phyloP scores from a whole-genome alignment of 1,139 yeast genomes.

The Geotrichum cucujoidarum region DNA sequence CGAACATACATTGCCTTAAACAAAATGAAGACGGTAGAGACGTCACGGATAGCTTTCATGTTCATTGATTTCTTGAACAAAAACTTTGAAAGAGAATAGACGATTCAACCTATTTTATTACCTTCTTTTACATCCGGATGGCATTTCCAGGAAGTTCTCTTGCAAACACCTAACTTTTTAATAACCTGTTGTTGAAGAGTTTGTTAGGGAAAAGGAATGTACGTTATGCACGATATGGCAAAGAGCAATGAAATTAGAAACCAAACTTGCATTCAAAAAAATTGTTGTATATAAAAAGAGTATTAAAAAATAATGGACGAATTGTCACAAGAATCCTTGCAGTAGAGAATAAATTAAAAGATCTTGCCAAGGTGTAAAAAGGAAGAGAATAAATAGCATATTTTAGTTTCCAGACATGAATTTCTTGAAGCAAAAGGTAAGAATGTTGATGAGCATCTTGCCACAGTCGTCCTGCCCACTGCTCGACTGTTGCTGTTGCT shows the following conservation, averaged over 20 bases:
- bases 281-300: background rate
- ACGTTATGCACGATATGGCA: too few species aligned
- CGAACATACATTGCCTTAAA: constrained; percentile 77
- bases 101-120: too few species aligned
- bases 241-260: too few species aligned
- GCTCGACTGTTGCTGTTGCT: constrained; percentile 28
- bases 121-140: too few species aligned
- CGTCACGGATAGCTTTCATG: constrained; percentile 59
- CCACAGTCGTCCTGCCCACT: constrained; percentile 27
- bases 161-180: too few species aligned
- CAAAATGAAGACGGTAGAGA: constrained; percentile 65
- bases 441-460: constrained; percentile 22
- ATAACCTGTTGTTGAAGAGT: too few species aligned
- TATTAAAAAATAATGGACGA: background rate
- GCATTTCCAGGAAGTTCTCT: too few species aligned
- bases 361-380: background rate
- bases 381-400: background rate
- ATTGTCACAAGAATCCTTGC: constrained; percentile 12
- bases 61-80: constrained; percentile 70
- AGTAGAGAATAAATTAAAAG: background rate
- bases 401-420: constrained; percentile 16
- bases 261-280: too few species aligned
- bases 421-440: constrained; percentile 23
- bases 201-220: too few species aligned
- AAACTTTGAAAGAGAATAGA: constrained; percentile 38